Percentiles rank a stretch among this genome's conserved stretches.
These are phyloP conservation scores for Grigorovia humatica DNA, from an alignment of 805 yeast species.

Conservation along the genomic window DNA sequence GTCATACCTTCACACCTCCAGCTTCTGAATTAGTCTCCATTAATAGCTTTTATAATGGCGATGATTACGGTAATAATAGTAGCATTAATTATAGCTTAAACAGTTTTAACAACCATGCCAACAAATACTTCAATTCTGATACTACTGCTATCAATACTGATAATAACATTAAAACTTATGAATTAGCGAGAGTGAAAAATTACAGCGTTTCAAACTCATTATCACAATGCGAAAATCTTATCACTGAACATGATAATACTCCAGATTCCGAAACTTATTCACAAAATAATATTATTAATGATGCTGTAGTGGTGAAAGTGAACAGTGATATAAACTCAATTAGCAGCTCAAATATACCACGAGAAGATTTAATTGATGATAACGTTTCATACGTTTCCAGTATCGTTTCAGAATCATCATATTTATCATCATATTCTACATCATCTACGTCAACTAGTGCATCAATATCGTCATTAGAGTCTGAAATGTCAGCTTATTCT, in stretches of 20 bases:
- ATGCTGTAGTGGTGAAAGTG: not conserved
- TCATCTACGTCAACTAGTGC: constrained; percentile 1
- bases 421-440: constrained; percentile 1
- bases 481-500: constrained; percentile 9
- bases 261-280: not conserved
- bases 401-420: constrained; percentile 1
- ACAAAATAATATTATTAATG: not conserved
- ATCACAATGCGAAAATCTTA: not conserved
- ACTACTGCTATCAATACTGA: not conserved
- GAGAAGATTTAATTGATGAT: not conserved
- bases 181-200: constrained; percentile 6
- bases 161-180: constrained; percentile 7
- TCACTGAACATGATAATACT: not conserved
- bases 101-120: not conserved
- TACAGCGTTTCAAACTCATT: not conserved
- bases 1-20: constrained; percentile 9
- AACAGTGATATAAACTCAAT: not conserved
- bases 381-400: constrained; percentile 1
- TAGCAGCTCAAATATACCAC: not conserved
- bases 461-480: constrained; percentile 1
- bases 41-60: constrained; percentile 13
- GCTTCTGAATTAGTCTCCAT: constrained; percentile 19
- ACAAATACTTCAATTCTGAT: not conserved
- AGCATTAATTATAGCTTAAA: not conserved
- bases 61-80: not conserved